These are phyloP conservation scores for Neostapfia colusana DNA, from an alignment of 176 grass and related monocot species.

Conservation along the genomic window DNA sequence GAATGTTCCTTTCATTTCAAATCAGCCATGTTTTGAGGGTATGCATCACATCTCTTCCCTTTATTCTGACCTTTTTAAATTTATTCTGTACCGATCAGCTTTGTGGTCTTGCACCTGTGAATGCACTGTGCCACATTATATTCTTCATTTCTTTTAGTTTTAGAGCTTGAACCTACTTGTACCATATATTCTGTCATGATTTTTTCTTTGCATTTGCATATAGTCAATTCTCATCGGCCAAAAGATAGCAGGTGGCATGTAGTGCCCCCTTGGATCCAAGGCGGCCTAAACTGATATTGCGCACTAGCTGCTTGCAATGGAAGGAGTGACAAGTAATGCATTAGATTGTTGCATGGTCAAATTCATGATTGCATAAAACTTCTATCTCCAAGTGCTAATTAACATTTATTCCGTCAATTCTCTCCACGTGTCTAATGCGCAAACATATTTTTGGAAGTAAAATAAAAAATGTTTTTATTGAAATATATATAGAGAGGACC, in stretches of 20 bases:
- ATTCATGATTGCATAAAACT: not conserved
- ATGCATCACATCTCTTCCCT: constrained; percentile 18
- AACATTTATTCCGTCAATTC: not conserved
- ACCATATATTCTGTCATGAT: not conserved
- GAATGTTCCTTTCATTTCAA: constrained; percentile 44
- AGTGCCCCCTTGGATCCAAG: not conserved
- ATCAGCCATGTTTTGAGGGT: constrained; percentile 63
- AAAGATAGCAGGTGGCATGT: constrained; percentile 4
- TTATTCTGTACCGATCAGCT: not conserved
- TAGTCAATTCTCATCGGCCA: constrained; percentile 4
- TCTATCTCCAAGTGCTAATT: not conserved
- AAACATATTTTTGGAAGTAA: not conserved
- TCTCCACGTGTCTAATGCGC: not conserved
- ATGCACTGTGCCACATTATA: not conserved
- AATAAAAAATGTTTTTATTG: not conserved
- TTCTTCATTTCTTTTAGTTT: not conserved
- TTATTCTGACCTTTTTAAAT: not conserved
- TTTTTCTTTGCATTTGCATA: constrained; percentile 10
- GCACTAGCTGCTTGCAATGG: not conserved
- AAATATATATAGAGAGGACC: not conserved
- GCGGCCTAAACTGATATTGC: constrained; percentile 11
- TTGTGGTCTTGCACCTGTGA: not conserved
- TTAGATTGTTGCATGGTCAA: not conserved
- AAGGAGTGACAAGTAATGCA: not conserved
- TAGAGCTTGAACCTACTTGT: not conserved